A percentile compares a stretch with the other conserved stretches of the same genome.
Evolutionary conservation across 2,329 filamentous ascomycete species (phyloP).

Genomic region (Plenodomus tracheiphilus): DNA sequence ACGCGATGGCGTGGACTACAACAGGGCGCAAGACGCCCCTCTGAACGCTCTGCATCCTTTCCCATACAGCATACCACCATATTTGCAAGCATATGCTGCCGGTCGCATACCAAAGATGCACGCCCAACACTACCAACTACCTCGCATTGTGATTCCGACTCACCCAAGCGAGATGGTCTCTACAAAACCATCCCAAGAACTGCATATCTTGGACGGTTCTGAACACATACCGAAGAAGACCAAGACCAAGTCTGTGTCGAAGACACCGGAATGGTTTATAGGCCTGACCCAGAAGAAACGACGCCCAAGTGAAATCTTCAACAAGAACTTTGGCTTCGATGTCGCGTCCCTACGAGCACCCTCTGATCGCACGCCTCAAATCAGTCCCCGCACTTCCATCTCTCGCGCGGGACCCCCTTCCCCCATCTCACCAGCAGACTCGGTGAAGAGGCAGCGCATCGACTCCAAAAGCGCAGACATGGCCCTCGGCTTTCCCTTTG

Average conservation of each 20-base stretch:
- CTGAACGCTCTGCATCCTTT: neutral
- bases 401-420: constrained; percentile 4
- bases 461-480: constrained; percentile 9
- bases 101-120: neutral
- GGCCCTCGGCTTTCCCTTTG: neutral
- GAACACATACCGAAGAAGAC: neutral
- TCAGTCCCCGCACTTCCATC: constrained; percentile 17
- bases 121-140: neutral
- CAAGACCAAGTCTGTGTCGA: constrained; percentile 1
- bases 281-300: constrained; percentile 8
- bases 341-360: constrained; percentile 4
- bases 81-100: neutral
- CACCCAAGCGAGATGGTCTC: neutral
- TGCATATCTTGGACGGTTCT: neutral
- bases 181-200: neutral
- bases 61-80: neutral
- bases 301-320: constrained; percentile 13
- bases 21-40: neutral
- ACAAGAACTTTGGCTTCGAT: constrained; percentile 15
- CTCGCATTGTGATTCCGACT: constrained; percentile 13
- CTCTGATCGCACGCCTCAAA: constrained; percentile 11
- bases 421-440: constrained; percentile 1
- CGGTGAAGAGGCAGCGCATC: constrained; percentile 14
- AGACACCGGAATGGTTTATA: neutral
- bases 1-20: neutral